phyloP scores from a whole-genome alignment of 2,329 filamentous ascomycete species.

The Aspergillus brasiliensis region DNA sequence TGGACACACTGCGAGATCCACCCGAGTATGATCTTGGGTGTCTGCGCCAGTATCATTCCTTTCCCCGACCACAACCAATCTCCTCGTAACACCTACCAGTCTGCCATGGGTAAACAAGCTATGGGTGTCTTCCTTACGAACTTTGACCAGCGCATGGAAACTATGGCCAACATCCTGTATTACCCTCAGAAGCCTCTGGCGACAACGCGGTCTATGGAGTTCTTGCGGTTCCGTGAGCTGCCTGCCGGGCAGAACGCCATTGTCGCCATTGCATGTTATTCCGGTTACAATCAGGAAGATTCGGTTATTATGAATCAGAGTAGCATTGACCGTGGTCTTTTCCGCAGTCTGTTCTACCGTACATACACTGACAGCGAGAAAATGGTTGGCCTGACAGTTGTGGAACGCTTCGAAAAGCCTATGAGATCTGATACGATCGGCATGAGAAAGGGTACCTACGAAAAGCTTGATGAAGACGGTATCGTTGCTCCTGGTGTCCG shows the following conservation, averaged over 20 bases:
- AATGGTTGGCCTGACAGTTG: conserved; percentile 86
- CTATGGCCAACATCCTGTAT: conserved; percentile 98
- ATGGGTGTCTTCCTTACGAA: conserved; percentile 99
- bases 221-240: conserved; percentile 94
- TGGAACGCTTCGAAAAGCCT: conserved; percentile 95
- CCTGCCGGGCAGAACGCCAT: conserved; percentile 98
- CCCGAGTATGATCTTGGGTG: conserved; percentile 97
- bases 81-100: conserved; percentile 98
- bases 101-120: conserved; percentile 99
- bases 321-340: conserved; percentile 94
- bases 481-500: conserved; percentile 91
- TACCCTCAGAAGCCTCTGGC: conserved; percentile 97
- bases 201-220: conserved; percentile 97
- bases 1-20: conserved; percentile 99
- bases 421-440: conserved; percentile 83
- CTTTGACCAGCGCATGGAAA: conserved; percentile 96
- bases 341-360: conserved; percentile 96
- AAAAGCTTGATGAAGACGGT: conserved; percentile 96
- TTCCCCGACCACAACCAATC: conserved; percentile 99
- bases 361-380: conserved; percentile 98
- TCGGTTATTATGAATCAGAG: conserved; percentile 99
- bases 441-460: conserved; percentile 92
- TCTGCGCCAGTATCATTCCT: conserved; percentile 98
- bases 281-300: conserved; percentile 99
- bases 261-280: conserved; percentile 95